Percentiles rank a stretch among this genome's conserved stretches.
Conservation (phyloP, 129 eudicot species). For the Scalesia atractyloides region DNA sequence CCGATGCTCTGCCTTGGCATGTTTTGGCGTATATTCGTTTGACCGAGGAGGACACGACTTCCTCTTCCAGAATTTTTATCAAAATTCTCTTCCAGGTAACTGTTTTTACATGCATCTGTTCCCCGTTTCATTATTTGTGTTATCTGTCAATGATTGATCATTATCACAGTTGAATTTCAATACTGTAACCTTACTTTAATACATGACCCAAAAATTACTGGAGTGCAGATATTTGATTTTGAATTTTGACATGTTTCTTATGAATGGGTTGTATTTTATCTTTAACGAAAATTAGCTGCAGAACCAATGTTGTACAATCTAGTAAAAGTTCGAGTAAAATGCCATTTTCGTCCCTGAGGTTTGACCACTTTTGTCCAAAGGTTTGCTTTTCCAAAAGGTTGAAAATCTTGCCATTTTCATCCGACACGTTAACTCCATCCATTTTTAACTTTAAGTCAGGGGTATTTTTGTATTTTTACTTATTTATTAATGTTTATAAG, state of each 20-base stretch:
- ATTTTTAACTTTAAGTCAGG: too few species aligned
- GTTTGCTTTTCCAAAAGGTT: too few species aligned
- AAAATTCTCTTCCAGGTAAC: conserved; percentile 93
- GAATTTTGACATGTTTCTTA: too few species aligned
- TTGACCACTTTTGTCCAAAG: too few species aligned
- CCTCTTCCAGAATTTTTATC: conserved; percentile 91
- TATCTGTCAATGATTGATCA: not conserved
- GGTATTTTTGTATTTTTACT: too few species aligned
- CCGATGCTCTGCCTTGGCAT: conserved; percentile 93
- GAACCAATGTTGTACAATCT: not conserved
- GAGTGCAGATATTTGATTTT: not conserved
- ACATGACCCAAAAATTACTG: not conserved
- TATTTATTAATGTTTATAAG: too few species aligned
- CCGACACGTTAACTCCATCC: too few species aligned
- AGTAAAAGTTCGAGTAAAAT: not conserved
- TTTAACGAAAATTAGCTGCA: not conserved
- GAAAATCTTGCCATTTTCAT: too few species aligned
- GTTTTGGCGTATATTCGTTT: conserved; percentile 76
- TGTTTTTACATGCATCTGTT: not conserved
- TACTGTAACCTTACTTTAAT: not conserved
- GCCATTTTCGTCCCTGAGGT: too few species aligned
- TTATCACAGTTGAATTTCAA: not conserved
- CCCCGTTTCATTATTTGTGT: not conserved
- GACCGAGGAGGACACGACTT: conserved; percentile 93
- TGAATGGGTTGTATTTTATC: not conserved